Conservation (phyloP, 495 filamentous ascomycete genomes). For the Aspergillus sclerotiicarbonarius region DNA sequence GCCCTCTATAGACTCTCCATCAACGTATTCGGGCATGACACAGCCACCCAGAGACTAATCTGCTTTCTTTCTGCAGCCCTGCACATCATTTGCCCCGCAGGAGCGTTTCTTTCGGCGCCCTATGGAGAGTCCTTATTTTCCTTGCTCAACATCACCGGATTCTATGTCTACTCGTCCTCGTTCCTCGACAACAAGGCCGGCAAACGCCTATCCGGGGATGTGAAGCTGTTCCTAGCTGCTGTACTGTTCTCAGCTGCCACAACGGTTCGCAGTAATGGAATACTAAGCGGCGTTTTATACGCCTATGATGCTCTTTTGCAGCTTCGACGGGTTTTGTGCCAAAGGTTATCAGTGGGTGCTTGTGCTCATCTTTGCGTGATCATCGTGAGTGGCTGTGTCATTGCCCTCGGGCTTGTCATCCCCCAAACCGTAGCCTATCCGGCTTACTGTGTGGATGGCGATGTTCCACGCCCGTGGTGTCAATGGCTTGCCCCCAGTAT, state of each 20-base stretch:
- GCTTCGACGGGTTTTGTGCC: slow-evolving; percentile 30
- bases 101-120: slow-evolving; percentile 85
- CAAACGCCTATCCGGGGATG: slow-evolving; percentile 31
- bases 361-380: slow-evolving; percentile 52
- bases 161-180: slow-evolving; percentile 64
- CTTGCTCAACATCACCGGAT: slow-evolving; percentile 71
- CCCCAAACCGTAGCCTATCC: slow-evolving; percentile 77
- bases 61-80: slow-evolving; percentile 67
- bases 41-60: slow-evolving; percentile 36
- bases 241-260: slow-evolving; percentile 70
- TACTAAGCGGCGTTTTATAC: slow-evolving; percentile 77
- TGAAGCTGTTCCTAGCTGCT: slow-evolving; percentile 57
- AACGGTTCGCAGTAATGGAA: slow-evolving; percentile 79
- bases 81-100: slow-evolving; percentile 82
- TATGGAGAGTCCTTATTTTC: slow-evolving; percentile 81
- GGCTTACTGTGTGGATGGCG: slow-evolving; percentile 58
- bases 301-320: slow-evolving; percentile 52
- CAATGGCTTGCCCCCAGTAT: slow-evolving; percentile 69
- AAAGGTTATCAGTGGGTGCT: slow-evolving; percentile 23
- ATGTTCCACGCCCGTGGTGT: slow-evolving; percentile 69
- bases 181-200: slow-evolving; percentile 32
- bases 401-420: slow-evolving; percentile 61
- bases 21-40: slow-evolving; percentile 34
- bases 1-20: slow-evolving; percentile 59
- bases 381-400: slow-evolving; percentile 61